phyloP scores from a whole-genome alignment of 176 grass and related monocot species.

The Phoenix roebelenii region DNA sequence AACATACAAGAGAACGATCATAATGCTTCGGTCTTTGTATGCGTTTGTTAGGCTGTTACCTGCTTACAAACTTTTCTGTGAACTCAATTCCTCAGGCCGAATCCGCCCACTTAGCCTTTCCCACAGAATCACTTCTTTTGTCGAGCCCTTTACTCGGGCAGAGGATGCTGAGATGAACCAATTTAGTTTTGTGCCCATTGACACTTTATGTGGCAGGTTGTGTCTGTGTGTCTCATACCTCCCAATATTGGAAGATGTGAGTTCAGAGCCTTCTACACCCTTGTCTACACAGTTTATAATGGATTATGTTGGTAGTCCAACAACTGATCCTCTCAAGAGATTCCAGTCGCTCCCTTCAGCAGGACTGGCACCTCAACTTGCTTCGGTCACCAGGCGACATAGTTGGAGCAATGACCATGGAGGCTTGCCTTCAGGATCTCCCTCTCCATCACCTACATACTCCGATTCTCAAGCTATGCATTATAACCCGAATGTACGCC shows the following conservation, averaged over 20 bases:
- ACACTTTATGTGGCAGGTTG: slow-evolving; percentile 50
- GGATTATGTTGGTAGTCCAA: slow-evolving; percentile 78
- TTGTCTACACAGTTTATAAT: slow-evolving; percentile 56
- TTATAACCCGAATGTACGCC: background rate
- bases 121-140: slow-evolving; percentile 71
- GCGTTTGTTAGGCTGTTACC: slow-evolving; percentile 79
- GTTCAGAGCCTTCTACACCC: slow-evolving; percentile 27
- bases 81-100: slow-evolving; percentile 56
- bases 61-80: slow-evolving; percentile 65
- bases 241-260: slow-evolving; percentile 38
- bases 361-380: slow-evolving; percentile 23
- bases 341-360: slow-evolving; percentile 53
- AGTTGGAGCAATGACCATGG: slow-evolving; percentile 64
- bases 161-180: slow-evolving; percentile 66
- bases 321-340: slow-evolving; percentile 48
- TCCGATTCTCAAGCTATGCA: slow-evolving; percentile 18
- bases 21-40: slow-evolving; percentile 73
- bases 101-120: slow-evolving; percentile 54
- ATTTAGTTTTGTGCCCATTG: slow-evolving; percentile 64
- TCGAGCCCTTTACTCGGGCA: slow-evolving; percentile 45
- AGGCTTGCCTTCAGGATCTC: slow-evolving; percentile 20
- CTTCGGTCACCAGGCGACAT: slow-evolving; percentile 43
- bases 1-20: slow-evolving; percentile 32
- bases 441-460: slow-evolving; percentile 24
- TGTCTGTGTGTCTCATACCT: slow-evolving; percentile 72